Percentiles rank a stretch among this genome's conserved stretches.
Evolutionary conservation across 108 stramenopile genomes (phyloP).

Genomic region (Heterococcus sp.): DNA sequence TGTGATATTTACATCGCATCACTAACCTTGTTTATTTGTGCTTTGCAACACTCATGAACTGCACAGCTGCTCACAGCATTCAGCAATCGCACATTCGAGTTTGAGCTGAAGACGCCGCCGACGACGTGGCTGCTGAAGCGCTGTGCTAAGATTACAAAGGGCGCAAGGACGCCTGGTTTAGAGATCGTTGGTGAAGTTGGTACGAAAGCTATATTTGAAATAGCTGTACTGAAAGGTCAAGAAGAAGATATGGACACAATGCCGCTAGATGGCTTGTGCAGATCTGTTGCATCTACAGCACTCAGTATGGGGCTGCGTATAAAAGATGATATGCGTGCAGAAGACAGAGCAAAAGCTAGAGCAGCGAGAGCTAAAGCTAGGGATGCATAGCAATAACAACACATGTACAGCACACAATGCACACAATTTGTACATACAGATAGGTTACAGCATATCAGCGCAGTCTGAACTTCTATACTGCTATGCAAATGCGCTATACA

Average conservation of each 20-base stretch:
- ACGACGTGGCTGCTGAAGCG: conserved; percentile 52
- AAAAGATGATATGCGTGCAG: conserved; percentile 7
- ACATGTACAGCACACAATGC: no score
- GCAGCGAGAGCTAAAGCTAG: not conserved
- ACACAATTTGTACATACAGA: no score
- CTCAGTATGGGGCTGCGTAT: conserved; percentile 43
- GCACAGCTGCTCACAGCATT: conserved; percentile 38
- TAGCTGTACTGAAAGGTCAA: conserved; percentile 50
- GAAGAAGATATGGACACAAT: conserved; percentile 32
- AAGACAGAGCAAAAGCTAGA: not conserved
- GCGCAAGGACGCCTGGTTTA: not conserved
- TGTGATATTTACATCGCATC: not conserved
- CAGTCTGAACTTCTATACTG: no score
- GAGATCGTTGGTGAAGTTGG: conserved; percentile 11
- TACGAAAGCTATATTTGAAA: conserved; percentile 51
- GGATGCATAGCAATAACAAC: no score
- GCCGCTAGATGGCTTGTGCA: conserved; percentile 44
- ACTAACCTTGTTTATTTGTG: not conserved
- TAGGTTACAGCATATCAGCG: no score
- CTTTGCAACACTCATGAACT: not conserved
- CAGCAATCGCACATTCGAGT: conserved; percentile 39
- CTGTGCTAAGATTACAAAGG: conserved; percentile 53
- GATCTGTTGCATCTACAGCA: conserved; percentile 30
- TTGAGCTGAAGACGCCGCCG: conserved; percentile 45
- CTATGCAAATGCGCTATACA: no score